Conservation (phyloP, 2,329 filamentous ascomycete species). For the Sporothrix dimorphospora region DNA sequence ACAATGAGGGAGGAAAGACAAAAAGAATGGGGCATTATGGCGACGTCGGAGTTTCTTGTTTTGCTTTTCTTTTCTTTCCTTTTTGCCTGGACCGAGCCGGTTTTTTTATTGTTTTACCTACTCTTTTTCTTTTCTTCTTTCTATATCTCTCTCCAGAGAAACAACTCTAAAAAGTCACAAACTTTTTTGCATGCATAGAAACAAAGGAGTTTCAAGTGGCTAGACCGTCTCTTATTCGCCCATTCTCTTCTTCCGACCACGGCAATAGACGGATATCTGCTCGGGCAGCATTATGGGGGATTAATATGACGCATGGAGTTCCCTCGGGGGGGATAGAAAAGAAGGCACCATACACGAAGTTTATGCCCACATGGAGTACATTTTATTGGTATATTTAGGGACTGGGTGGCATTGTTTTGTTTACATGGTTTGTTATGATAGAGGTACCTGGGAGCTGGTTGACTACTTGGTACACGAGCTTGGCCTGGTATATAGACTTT, state of each 20-base stretch:
- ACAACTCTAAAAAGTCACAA: conserved; percentile 10
- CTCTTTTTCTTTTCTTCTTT: not conserved
- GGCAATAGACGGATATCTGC: not conserved
- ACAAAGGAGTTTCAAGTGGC: conserved; percentile 17
- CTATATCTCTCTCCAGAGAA: conserved; percentile 8
- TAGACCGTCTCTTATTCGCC: not conserved
- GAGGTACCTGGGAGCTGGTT: not conserved
- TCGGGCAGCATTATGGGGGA: not conserved
- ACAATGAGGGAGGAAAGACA: not conserved
- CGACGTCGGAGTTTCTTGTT: conserved; percentile 6
- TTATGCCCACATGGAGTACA: conserved; percentile 1
- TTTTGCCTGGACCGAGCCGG: no score
- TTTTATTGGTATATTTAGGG: not conserved
- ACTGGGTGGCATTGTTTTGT: not conserved
- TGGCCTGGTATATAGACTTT: not conserved
- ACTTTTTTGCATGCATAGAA: conserved; percentile 9
- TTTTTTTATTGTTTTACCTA: not conserved
- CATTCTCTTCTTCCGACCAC: not conserved
- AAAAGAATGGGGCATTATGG: conserved; percentile 15
- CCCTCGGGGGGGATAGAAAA: not conserved
- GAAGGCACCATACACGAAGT: not conserved
- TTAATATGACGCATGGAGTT: not conserved
- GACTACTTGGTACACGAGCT: not conserved
- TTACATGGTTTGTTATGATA: not conserved
- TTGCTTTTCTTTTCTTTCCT: not conserved